Percentiles rank a stretch among this genome's conserved stretches.
Evolutionary conservation across 164 flowering plant genomes (phyloP).

Genomic region (Aristolochia fimbriata): DNA sequence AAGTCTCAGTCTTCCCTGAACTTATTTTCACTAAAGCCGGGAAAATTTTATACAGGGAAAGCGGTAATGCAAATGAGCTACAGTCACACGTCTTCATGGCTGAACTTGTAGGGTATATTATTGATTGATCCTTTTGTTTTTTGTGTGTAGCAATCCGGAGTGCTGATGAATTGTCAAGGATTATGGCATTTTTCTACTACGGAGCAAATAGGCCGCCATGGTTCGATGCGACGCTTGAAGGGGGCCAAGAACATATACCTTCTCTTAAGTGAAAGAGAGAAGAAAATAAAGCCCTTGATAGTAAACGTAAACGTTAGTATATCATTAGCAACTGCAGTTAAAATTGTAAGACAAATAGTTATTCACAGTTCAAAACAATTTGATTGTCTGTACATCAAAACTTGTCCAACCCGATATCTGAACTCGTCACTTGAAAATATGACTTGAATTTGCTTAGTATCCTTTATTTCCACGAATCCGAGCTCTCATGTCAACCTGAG

Average conservation of each 20-base stretch:
- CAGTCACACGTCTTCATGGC: background rate
- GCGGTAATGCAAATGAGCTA: conserved; percentile 29
- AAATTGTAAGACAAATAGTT: too few relatives aligned
- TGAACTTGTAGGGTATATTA: too few relatives aligned
- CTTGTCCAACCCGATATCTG: too few relatives aligned
- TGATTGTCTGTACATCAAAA: too few relatives aligned
- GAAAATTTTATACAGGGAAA: conserved; percentile 76
- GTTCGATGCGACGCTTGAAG: conserved; percentile 16
- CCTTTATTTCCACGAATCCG: conserved; percentile 28
- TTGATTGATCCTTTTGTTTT: background rate
- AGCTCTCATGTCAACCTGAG: conserved; percentile 28
- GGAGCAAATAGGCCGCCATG: conserved; percentile 82
- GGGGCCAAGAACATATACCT: too few relatives aligned
- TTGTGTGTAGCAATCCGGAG: conserved; percentile 27
- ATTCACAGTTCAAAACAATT: too few relatives aligned
- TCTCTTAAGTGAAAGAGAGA: too few relatives aligned
- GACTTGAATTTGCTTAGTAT: conserved; percentile 7
- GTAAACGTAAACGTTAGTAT: too few relatives aligned
- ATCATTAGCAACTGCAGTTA: too few relatives aligned
- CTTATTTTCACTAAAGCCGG: conserved; percentile 86
- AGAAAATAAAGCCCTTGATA: too few relatives aligned
- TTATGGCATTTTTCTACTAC: conserved; percentile 90
- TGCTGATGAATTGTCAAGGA: conserved; percentile 83
- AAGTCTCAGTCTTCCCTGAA: conserved; percentile 76
- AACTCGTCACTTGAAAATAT: too few relatives aligned